Conservation (phyloP, 1,139 yeast genomes). For the Geotrichum fermentans region DNA sequence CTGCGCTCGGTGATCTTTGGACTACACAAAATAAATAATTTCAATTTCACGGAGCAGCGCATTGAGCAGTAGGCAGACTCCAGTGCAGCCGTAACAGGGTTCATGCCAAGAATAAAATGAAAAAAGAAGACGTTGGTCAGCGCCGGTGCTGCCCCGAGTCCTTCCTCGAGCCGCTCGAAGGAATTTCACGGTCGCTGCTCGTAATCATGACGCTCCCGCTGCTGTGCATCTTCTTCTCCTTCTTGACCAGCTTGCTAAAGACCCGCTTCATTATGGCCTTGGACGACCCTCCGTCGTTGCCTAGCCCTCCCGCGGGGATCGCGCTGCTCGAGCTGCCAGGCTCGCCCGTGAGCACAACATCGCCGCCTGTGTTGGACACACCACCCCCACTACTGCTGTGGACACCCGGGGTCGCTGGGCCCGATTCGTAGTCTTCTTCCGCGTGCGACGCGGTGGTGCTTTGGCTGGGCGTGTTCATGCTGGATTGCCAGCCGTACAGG, state of each 20-base stretch:
- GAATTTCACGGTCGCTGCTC: conserved; percentile 10
- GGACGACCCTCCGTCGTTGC: conserved; percentile 19
- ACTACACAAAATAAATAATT: no score
- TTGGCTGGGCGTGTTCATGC: conserved; percentile 20
- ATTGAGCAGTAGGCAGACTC: no score
- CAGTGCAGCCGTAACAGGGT: no score
- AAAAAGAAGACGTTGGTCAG: no score
- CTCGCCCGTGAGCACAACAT: conserved; percentile 2
- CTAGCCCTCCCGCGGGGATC: conserved; percentile 27
- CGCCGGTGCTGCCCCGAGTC: no score
- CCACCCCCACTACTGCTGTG: conserved; percentile 11
- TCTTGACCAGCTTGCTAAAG: conserved; percentile 26
- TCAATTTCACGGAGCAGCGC: no score
- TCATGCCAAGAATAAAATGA: no score
- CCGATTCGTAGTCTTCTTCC: not conserved
- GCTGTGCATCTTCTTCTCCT: conserved; percentile 4
- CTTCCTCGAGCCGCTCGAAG: no score
- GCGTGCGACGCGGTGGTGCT: not conserved
- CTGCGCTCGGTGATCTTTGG: no score
- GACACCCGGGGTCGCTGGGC: no score
- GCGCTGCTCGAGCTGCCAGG: conserved; percentile 1
- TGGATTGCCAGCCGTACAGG: conserved; percentile 34
- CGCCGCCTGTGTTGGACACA: conserved; percentile 4
- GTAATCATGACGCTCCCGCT: conserved; percentile 15
- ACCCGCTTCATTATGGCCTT: conserved; percentile 26